These are phyloP conservation scores for Schoenoplectus triqueter DNA, from an alignment of 202 grass and related monocot genomes.

Conservation along the genomic window DNA sequence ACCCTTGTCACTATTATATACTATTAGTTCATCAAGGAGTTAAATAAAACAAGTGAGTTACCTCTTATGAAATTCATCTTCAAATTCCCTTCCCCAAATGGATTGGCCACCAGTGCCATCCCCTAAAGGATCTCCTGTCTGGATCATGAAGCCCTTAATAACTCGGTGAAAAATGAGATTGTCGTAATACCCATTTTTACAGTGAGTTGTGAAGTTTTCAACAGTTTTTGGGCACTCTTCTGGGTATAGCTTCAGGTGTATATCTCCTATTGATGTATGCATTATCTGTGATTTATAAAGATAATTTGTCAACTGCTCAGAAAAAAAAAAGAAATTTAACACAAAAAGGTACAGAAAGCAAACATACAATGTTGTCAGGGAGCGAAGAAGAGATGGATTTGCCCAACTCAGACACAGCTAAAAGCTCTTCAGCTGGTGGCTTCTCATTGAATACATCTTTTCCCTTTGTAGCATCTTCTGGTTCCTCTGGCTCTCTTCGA, in stretches of 20 bases:
- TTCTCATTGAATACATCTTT: conserved; percentile 99
- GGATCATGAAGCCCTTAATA: conserved; percentile 98
- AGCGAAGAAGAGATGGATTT: conserved; percentile 85
- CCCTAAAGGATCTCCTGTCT: conserved; percentile 94
- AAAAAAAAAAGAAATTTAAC: conserved; percentile 36
- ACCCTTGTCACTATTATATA: conserved; percentile 8
- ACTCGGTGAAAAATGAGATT: conserved; percentile 98
- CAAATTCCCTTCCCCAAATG: conserved; percentile 96
- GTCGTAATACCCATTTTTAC: conserved; percentile 93
- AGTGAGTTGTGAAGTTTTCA: conserved; percentile 99
- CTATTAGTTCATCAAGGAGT: conserved; percentile 1
- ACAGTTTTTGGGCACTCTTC: conserved; percentile 99
- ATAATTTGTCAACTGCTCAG: conserved; percentile 2
- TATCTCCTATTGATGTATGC: conserved; percentile 94
- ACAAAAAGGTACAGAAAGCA: conserved; percentile 10
- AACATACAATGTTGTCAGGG: conserved; percentile 86
- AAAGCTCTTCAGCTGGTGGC: conserved; percentile 95
- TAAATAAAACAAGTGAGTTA: conserved; percentile 34
- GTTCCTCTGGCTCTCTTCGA: conserved; percentile 91
- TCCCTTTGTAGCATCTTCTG: conserved; percentile 98
- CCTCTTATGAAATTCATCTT: conserved; percentile 99
- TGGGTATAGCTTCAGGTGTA: conserved; percentile 92
- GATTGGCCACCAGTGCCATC: conserved; percentile 99
- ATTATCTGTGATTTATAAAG: conserved; percentile 52
- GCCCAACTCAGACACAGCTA: conserved; percentile 87